phyloP scores from a whole-genome alignment of 805 yeast genomes.

The Lipomyces starkeyi region DNA sequence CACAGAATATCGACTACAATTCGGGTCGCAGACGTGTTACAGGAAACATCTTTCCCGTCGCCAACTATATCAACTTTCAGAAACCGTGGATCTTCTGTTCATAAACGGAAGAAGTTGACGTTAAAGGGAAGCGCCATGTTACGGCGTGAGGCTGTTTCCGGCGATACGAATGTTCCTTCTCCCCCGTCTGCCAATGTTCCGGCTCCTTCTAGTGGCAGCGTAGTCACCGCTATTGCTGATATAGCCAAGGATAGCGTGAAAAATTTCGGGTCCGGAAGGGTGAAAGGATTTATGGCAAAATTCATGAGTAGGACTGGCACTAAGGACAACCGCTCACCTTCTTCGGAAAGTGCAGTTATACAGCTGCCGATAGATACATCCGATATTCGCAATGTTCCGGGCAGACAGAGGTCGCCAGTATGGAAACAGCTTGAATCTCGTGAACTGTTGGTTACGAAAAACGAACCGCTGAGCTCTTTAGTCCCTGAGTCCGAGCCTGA shows the following conservation, averaged over 20 bases:
- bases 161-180: background rate
- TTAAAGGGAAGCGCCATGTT: background rate
- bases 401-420: background rate
- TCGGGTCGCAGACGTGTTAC: background rate
- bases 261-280: background rate
- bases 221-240: background rate
- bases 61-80: background rate
- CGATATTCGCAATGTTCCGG: background rate
- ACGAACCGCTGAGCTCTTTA: background rate
- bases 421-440: background rate
- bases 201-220: background rate
- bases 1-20: background rate
- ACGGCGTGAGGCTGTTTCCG: background rate
- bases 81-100: background rate
- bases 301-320: background rate
- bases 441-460: background rate
- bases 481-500: background rate
- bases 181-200: background rate
- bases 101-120: background rate
- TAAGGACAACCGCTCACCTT: background rate
- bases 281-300: background rate
- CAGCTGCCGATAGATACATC: background rate
- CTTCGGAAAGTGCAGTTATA: background rate
- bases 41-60: background rate
- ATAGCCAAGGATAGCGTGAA: background rate